phyloP scores from a whole-genome alignment of 768 basidiomycete species.

The Pulveroboletus sp. region DNA sequence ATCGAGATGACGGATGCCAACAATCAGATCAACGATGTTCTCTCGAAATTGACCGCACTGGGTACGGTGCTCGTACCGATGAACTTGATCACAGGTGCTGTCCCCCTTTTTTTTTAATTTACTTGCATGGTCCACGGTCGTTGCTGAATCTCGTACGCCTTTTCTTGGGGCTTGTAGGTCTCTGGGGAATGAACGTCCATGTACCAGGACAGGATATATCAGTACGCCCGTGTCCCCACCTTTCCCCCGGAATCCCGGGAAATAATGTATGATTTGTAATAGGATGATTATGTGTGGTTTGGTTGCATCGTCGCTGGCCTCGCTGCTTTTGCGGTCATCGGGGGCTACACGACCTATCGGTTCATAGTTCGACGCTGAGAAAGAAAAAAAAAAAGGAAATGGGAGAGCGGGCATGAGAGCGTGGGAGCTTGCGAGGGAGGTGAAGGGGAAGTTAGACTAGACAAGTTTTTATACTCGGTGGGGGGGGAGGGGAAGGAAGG shows the following conservation, averaged over 20 bases:
- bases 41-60: conserved; percentile 93
- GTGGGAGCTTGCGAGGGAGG: not conserved
- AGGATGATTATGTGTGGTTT: conserved; percentile 74
- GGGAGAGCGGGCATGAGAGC: not conserved
- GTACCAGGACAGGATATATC: conserved; percentile 77
- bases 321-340: conserved; percentile 74
- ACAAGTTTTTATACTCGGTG: too few species aligned
- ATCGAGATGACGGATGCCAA: conserved; percentile 99
- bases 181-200: conserved; percentile 99
- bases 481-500: too few species aligned
- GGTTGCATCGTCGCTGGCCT: conserved; percentile 77
- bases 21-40: conserved; percentile 99
- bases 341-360: conserved; percentile 74
- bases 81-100: conserved; percentile 87
- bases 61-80: conserved; percentile 97
- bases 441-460: too few species aligned
- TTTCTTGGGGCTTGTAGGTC: conserved; percentile 38
- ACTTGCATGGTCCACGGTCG: too few species aligned
- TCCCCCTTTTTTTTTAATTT: not conserved
- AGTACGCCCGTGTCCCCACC: conserved; percentile 24
- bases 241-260: too few species aligned
- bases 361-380: conserved; percentile 55
- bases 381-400: too few species aligned
- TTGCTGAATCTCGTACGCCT: not conserved
- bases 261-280: not conserved